phyloP scores from a whole-genome alignment of 768 basidiomycete genomes.

The Tricholoma sp. region DNA sequence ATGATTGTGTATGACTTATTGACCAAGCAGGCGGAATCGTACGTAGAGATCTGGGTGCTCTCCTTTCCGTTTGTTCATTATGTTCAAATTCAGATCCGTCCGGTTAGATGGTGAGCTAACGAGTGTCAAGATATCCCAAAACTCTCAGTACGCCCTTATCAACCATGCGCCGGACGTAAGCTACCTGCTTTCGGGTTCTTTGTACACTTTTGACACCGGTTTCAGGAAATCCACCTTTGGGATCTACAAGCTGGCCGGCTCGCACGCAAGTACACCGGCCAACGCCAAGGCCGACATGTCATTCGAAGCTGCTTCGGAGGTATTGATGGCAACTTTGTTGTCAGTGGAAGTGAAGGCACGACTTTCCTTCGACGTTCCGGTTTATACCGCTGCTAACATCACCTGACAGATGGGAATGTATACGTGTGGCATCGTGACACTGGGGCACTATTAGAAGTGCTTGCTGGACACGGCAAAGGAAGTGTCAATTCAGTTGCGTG shows the following conservation, averaged over 20 bases:
- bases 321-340: slow-evolving; percentile 78
- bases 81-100: slow-evolving; percentile 42
- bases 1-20: slow-evolving; percentile 75
- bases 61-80: neutral
- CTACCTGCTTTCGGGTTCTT: slow-evolving; percentile 7
- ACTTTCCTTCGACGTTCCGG: slow-evolving; percentile 5
- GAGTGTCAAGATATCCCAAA: slow-evolving; percentile 79
- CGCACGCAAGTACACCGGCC: slow-evolving; percentile 80
- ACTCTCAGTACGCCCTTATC: slow-evolving; percentile 84
- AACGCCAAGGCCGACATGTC: slow-evolving; percentile 77
- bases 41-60: slow-evolving; percentile 25
- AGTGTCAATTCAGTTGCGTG: slow-evolving; percentile 96
- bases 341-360: slow-evolving; percentile 94
- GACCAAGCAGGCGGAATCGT: slow-evolving; percentile 67
- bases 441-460: slow-evolving; percentile 77
- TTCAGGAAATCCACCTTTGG: slow-evolving; percentile 87
- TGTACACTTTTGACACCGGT: slow-evolving; percentile 10
- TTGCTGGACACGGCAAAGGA: slow-evolving; percentile 82
- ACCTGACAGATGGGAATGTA: slow-evolving; percentile 72
- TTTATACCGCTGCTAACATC: slow-evolving; percentile 6
- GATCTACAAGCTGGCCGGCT: slow-evolving; percentile 67
- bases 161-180: slow-evolving; percentile 85
- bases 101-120: slow-evolving; percentile 77
- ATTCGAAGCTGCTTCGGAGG: slow-evolving; percentile 96
- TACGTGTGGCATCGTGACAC: slow-evolving; percentile 95